These are phyloP conservation scores for Geranium brycei DNA, from an alignment of 345 rosid genomes.

Conservation along the genomic window DNA sequence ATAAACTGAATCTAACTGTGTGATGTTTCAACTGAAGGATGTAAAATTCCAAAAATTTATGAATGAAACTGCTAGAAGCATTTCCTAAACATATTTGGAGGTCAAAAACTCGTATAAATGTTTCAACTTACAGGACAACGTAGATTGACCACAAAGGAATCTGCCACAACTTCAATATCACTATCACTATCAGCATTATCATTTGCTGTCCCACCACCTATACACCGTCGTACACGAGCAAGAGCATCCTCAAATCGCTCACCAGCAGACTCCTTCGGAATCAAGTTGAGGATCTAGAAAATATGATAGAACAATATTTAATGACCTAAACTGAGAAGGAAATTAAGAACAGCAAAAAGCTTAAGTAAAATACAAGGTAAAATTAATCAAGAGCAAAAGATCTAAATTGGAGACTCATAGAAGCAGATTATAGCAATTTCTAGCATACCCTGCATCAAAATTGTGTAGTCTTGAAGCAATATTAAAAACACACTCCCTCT, in stretches of 20 bases:
- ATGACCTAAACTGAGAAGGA: neutral
- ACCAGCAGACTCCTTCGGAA: slow-evolving; percentile 70
- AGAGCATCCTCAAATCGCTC: slow-evolving; percentile 65
- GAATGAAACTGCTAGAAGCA: neutral
- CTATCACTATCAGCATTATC: slow-evolving; percentile 80
- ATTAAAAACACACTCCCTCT: no score
- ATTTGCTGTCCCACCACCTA: slow-evolving; percentile 62
- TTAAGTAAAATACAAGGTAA: no score
- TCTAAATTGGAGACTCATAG: slow-evolving; percentile 40
- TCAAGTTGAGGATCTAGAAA: slow-evolving; percentile 60
- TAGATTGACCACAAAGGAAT: slow-evolving; percentile 58
- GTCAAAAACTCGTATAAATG: neutral
- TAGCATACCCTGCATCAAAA: no score
- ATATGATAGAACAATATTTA: slow-evolving; percentile 10
- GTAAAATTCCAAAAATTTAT: neutral
- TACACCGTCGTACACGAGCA: slow-evolving; percentile 67
- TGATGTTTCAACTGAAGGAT: neutral
- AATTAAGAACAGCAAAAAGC: no score
- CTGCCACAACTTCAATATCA: slow-evolving; percentile 90
- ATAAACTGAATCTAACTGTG: neutral
- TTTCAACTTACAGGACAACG: slow-evolving; percentile 83
- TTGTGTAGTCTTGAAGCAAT: no score
- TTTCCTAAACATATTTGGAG: neutral
- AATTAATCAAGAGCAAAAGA: slow-evolving; percentile 17
- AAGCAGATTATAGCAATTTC: no score